Percentiles rank a stretch among this genome's conserved stretches.
These are phyloP conservation scores for Lenzites betulinus DNA, from an alignment of 768 basidiomycete genomes.

Conservation along the genomic window DNA sequence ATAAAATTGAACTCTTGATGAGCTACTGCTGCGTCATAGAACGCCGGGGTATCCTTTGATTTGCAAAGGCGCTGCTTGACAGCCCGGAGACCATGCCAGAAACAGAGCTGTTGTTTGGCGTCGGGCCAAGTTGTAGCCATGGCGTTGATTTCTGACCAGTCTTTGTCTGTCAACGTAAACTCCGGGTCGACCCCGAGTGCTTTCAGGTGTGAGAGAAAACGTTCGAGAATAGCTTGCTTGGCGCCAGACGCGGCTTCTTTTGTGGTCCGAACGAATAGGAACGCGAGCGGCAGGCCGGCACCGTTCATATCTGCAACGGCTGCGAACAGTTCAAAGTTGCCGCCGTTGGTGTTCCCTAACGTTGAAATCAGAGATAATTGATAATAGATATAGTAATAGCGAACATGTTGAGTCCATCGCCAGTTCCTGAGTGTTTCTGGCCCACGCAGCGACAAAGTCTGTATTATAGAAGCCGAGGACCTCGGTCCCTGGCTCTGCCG, in stretches of 20 bases:
- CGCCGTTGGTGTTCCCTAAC: constrained; percentile 38
- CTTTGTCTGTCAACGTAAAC: no score
- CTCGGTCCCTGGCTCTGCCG: constrained; percentile 8
- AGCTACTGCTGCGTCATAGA: no score
- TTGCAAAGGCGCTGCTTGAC: no score
- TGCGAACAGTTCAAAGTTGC: constrained; percentile 36
- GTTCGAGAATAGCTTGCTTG: constrained; percentile 32
- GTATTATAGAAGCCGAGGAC: constrained; percentile 13
- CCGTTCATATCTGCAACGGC: constrained; percentile 37
- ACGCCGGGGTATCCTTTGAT: no score
- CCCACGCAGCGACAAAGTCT: constrained; percentile 13
- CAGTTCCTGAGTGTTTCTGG: constrained; percentile 10
- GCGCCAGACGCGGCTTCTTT: constrained; percentile 22
- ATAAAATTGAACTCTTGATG: no score
- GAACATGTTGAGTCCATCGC: constrained; percentile 22
- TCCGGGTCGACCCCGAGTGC: no score
- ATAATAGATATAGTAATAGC: background rate
- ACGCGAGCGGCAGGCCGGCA: constrained; percentile 37
- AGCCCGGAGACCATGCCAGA: no score
- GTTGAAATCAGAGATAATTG: background rate
- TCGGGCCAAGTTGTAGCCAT: no score
- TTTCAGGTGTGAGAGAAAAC: constrained; percentile 30
- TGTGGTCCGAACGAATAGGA: constrained; percentile 23
- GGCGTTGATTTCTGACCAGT: no score
- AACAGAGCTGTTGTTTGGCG: no score